A percentile compares a stretch with the other conserved stretches of the same genome.
These are phyloP conservation scores for Aureobasidium sp. DNA, from an alignment of 2,329 filamentous ascomycete genomes.

Conservation along the genomic window DNA sequence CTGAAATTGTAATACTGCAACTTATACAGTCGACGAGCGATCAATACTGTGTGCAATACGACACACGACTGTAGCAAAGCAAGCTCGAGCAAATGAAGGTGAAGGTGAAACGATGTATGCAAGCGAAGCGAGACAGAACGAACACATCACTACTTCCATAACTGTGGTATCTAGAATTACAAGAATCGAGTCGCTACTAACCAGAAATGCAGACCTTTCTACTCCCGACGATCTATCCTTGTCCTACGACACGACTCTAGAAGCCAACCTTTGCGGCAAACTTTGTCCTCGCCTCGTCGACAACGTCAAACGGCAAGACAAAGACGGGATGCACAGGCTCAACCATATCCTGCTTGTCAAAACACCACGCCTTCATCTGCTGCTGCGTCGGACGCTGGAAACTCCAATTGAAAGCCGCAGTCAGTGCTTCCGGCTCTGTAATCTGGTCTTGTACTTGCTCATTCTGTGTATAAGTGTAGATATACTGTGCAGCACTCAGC, in stretches of 20 bases:
- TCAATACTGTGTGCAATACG: not conserved
- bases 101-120: not conserved
- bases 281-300: constrained; percentile 58
- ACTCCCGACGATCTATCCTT: not conserved
- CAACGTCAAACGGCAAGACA: constrained; percentile 67
- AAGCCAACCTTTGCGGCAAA: constrained; percentile 34
- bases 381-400: constrained; percentile 41
- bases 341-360: constrained; percentile 65
- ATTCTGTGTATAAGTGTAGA: constrained; percentile 30
- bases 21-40: not conserved
- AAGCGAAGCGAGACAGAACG: not conserved
- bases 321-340: constrained; percentile 74
- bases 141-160: not conserved
- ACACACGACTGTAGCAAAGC: not conserved
- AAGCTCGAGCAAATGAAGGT: not conserved
- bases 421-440: constrained; percentile 22
- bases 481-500: constrained; percentile 72
- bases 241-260: not conserved
- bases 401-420: constrained; percentile 40
- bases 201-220: not conserved
- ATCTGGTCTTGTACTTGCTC: not conserved
- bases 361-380: constrained; percentile 50
- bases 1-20: not conserved
- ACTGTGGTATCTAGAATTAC: not conserved
- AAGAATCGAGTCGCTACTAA: not conserved